Base-by-base conservation (phyloP, 2,329 filamentous ascomycete genomes). In the Kalaharituber pfeilii region DNA sequence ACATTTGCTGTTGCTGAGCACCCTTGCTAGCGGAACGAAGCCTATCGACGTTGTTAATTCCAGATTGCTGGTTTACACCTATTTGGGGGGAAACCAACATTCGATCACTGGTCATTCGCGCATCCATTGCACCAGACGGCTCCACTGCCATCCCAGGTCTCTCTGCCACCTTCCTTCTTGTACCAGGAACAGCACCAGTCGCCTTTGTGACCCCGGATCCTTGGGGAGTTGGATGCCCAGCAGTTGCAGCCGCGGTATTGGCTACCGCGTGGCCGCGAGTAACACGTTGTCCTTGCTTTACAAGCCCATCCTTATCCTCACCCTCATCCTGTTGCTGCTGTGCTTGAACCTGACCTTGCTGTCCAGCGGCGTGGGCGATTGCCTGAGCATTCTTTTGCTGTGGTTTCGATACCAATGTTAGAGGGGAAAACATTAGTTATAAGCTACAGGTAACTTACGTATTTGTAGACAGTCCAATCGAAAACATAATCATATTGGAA, bases 401-500 rank as follows among this genome's bases (percentile, higher is more conserved):
- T 57, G 52, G n/a, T 33, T 54, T 51, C 27, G 36, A 51, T 45
- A 55, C 57, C 56, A 60, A 54, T n/a, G 52, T 42, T 15, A 39
- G 33, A 15, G 33, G 29, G 47, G 29, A 45, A 29, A 30, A 18
- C 50, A 52, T 50, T 50, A 52, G 50, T 52, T 57, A 2, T 39
- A 18, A 39, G 33, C 2, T 15, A 3, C 11, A 36, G n/a, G 39
- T 44, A 53, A 45, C 62, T 53, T 59, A 64, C 62, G 52, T 64
- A 64, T 64, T 64, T 64, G 45, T 64, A 64, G 29, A 64, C 91
- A 57, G 91, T 98, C 91, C 91, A 98, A 74, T 98, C 91, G 66
- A 98, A 98, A 65, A 98, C 91, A 66, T 98, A 96, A 72, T 98
- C 91, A 71, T 98, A 96, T 75, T 98, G 91, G 81, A 96, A 98